Base-by-base conservation (phyloP, 2,329 filamentous ascomycete genomes). In the Sporothrix curviconia region DNA sequence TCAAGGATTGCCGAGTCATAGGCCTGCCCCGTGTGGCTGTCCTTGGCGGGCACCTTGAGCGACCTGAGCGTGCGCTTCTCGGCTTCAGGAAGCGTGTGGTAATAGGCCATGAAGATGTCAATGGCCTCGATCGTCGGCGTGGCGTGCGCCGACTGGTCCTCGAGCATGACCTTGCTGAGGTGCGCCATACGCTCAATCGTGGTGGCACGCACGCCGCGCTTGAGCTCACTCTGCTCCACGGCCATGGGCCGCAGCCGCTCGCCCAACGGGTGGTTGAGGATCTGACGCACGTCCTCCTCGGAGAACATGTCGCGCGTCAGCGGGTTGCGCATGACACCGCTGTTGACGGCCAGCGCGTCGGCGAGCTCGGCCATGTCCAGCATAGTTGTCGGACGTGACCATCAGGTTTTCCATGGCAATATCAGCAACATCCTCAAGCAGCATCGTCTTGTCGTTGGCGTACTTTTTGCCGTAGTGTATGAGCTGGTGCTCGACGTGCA, bases 301-400 rank as follows among this genome's bases (percentile, higher is more conserved):
- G 62, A 59, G 55, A 69, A 69, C 60, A 68, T 64, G 32, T 63
- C 55, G 15, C 59, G 59, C 50, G 66, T 67, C 28, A 69, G 61
- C n/a, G 66, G 67, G 53, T 69, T 67, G 43, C 67, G 64, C 66
- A 68, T 68, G 24, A 69, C 65, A 49, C 65, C 66, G 39, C 57
- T 43, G 53, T 64, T 62, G 56, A 51, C 51, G 36, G 52, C 43
- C 39, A 70, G 62, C 4, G 65, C 63, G 44, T 66, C 62, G 15
- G 65, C 64, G 14, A 70, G 55, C 56, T 65, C 63, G 60, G 66
- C 62, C 57, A 70, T 62, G 37, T 95, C 90, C 71, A 37, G 60
- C 61, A 40, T 62, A 63, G 54, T 60, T 62, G 60, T 63, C 61
- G 17, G 57, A 50, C 12, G 60, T 63, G 12, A 60, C 61, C 19